Evolutionary conservation across 257 asterid genomes (phyloP), one percentile per base, ranked within the genome.

Genomic region (Linaria vulgaris): DNA sequence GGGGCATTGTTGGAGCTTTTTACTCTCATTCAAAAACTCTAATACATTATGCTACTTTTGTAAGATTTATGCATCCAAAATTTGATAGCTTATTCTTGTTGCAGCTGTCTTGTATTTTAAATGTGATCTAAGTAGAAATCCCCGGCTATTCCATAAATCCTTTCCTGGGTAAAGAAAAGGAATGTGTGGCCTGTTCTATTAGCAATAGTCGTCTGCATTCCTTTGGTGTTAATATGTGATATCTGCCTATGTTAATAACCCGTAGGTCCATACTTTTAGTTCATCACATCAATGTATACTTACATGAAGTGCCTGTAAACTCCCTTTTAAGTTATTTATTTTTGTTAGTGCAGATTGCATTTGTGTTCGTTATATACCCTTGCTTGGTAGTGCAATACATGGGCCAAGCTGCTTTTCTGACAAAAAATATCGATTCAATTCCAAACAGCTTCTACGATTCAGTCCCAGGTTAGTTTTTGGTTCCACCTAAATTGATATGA

Each of bases 341-440:
- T 34, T 34, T 34, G 41, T 34, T 34, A 4, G 25, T 78, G 73
- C 88, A 86, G 91, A 69, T 79, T 68, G 90, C 88, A 21, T 86
- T 86, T 79, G 70, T 75, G 31, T 64, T 64, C 58, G 53, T 66
- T 63, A 82, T 83, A 49, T 83, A 80, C 66, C 95, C 95, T 59
- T 83, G 91, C 71, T 74, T 86, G 66, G 82, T 79, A 38, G 69
- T 83, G 76, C 86, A 82, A 65, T 83, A 86, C 73, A 79, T 83
- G 88, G 95, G 95, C 16, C 91, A 86, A 74, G 91, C 87, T 54
- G 95, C 95, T 41, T 86, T 69, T 70, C 85, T 83, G 34, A 77
- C 88, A 1, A 76, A 77, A 71, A 83, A 83, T 56, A 67, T 81
- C 41, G 14, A 65, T 23, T 72, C 82, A 4, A 73, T 83, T 62